These are phyloP conservation scores for Balansia obtecta DNA, from an alignment of 2,329 filamentous ascomycete genomes.

Conservation along the genomic window DNA sequence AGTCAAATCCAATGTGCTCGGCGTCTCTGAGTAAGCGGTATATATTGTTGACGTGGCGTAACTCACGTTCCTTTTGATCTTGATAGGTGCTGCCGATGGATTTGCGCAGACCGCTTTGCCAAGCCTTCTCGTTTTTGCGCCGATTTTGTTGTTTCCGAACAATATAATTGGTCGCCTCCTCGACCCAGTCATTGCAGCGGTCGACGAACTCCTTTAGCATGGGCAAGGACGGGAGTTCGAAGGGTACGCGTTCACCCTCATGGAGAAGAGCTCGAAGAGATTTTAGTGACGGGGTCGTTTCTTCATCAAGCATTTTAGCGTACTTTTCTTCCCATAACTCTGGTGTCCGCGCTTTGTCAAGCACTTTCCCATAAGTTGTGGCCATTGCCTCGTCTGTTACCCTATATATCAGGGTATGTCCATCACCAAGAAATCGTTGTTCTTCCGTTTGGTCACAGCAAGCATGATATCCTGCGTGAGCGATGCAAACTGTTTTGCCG, in stretches of 20 bases:
- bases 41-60: slow-evolving; percentile 82
- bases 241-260: slow-evolving; percentile 94
- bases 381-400: slow-evolving; percentile 60
- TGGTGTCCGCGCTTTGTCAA: slow-evolving; percentile 75
- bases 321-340: slow-evolving; percentile 88
- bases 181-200: slow-evolving; percentile 93
- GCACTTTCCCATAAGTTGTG: slow-evolving; percentile 57
- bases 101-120: slow-evolving; percentile 62
- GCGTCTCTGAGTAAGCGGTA: slow-evolving; percentile 73
- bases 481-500: slow-evolving; percentile 69
- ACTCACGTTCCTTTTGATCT: slow-evolving; percentile 74
- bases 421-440: slow-evolving; percentile 54
- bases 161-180: slow-evolving; percentile 92
- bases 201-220: slow-evolving; percentile 84
- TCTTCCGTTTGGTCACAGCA: slow-evolving; percentile 62
- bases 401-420: slow-evolving; percentile 67
- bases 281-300: slow-evolving; percentile 75
- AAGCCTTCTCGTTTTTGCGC: slow-evolving; percentile 83
- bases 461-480: slow-evolving; percentile 67
- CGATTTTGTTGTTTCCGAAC: slow-evolving; percentile 96
- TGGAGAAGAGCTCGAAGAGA: slow-evolving; percentile 69
- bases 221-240: slow-evolving; percentile 70
- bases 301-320: slow-evolving; percentile 71
- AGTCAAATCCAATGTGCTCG: slow-evolving; percentile 82
- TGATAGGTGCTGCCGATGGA: slow-evolving; percentile 40